These are phyloP conservation scores for Penicillium janthinellum DNA, from an alignment of 2,329 filamentous ascomycete genomes.

Conservation along the genomic window DNA sequence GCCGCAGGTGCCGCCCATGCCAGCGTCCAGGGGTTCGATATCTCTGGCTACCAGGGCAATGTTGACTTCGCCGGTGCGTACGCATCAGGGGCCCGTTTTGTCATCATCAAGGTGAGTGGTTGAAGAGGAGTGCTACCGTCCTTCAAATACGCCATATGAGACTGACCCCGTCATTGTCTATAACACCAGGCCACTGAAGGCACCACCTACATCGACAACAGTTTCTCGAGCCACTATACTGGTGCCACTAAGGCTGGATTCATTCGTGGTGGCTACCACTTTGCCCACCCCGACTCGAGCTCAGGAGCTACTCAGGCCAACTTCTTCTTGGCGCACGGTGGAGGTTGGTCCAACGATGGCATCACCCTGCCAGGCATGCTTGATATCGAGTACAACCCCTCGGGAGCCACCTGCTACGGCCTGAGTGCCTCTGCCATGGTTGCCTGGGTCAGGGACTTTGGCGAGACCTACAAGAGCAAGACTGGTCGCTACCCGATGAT, in stretches of 20 bases:
- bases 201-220: conserved; percentile 49
- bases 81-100: conserved; percentile 33
- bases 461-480: conserved; percentile 51
- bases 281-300: conserved; percentile 51
- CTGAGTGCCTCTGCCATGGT: conserved; percentile 52
- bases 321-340: conserved; percentile 57
- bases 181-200: conserved; percentile 55
- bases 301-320: conserved; percentile 53
- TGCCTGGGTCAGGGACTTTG: conserved; percentile 57
- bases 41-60: conserved; percentile 33
- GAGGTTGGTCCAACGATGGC: conserved; percentile 57
- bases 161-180: not conserved
- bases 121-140: too few species aligned
- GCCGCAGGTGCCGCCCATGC: conserved; percentile 21
- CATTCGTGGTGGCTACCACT: conserved; percentile 61
- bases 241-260: conserved; percentile 55
- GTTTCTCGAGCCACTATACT: conserved; percentile 54
- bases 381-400: conserved; percentile 53
- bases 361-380: conserved; percentile 61
- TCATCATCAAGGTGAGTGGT: conserved; percentile 36
- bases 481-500: conserved; percentile 56
- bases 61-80: conserved; percentile 35
- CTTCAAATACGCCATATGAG: not conserved
- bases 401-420: conserved; percentile 49
- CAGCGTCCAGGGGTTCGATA: conserved; percentile 37